Evolutionary conservation across 2,329 filamentous ascomycete species (phyloP), one percentile per base, ranked within the genome.

Genomic region (Fusarium oligoseptatum): DNA sequence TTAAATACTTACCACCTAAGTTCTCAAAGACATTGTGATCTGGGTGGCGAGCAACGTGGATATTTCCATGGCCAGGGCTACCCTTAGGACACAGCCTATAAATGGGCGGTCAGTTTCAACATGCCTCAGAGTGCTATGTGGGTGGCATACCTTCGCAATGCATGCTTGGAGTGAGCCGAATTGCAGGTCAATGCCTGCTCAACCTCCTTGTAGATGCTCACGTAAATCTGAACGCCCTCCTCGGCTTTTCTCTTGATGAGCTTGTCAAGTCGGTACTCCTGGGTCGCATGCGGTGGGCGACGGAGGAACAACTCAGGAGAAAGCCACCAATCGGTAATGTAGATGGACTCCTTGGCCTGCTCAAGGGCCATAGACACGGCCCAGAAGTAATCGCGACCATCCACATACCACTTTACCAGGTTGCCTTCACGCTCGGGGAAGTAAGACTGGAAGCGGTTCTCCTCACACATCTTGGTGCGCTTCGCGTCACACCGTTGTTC

Each of bases 271-370:
- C 96, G 90, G 90, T 92, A 98, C 83, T 98, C 90, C 81, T 97
- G 94, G 75, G 95, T 93, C 80, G 88, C 89, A 75, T 93, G 92
- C 0, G 97, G 94, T 2, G 97, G 95, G 22, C 97, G 89, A 41
- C 97, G 91, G 72, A 99, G 83, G 83, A 96, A 97, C 72, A 97
- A 84, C 83, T 97, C 94, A 0, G 94, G 97, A 4, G 94, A 97
- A 15, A 98, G 86, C 97, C 97, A 98, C 97, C 96, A 99, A 80
- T 98, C 97, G 69, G 89, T 93, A 75, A 99, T 97, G 83, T 98
- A 99, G 77, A 99, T 98, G 55, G 93, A 93, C 84, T 98, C 96
- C 79, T 93, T 93, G 41, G 97, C 97, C 69, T 92, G 88, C 73
- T 98, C 95, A n/a, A 98, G 87, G 0, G 95, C 96, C 37, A 92